Conservation (phyloP, 1,284 basidiomycete genomes). For the Trichosporon coremiiforme region DNA sequence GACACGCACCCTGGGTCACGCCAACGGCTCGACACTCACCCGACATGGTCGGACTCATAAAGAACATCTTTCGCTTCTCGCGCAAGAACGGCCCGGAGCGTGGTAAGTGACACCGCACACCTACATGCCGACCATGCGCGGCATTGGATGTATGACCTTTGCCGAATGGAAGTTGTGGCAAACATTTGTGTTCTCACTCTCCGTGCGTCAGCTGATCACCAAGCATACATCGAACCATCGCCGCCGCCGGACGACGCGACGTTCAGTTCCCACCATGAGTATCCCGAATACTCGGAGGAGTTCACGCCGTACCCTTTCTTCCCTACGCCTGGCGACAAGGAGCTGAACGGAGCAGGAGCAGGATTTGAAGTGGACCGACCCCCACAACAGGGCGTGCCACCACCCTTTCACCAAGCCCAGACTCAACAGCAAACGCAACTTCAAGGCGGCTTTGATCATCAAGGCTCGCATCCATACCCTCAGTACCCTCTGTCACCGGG, state of each 20-base stretch:
- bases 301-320: slow-evolving; percentile 14
- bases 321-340: background rate
- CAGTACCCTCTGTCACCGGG: background rate
- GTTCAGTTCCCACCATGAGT: background rate
- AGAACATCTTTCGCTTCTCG: slow-evolving; percentile 9
- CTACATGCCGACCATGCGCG: background rate
- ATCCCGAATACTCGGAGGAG: slow-evolving; percentile 1
- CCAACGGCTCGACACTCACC: background rate
- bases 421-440: background rate
- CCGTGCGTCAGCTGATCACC: background rate
- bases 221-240: slow-evolving; percentile 2
- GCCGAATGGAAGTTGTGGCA: background rate
- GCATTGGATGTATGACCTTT: background rate
- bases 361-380: background rate
- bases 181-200: no score
- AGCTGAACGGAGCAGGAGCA: background rate
- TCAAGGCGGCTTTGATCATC: background rate
- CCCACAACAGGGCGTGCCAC: background rate
- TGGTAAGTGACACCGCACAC: background rate
- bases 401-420: background rate
- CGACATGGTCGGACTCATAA: slow-evolving; percentile 3
- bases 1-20: background rate
- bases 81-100: background rate
- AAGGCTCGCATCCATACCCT: background rate
- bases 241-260: background rate